phyloP scores from a whole-genome alignment of 1,284 basidiomycete species.

The Ustilago curta region DNA sequence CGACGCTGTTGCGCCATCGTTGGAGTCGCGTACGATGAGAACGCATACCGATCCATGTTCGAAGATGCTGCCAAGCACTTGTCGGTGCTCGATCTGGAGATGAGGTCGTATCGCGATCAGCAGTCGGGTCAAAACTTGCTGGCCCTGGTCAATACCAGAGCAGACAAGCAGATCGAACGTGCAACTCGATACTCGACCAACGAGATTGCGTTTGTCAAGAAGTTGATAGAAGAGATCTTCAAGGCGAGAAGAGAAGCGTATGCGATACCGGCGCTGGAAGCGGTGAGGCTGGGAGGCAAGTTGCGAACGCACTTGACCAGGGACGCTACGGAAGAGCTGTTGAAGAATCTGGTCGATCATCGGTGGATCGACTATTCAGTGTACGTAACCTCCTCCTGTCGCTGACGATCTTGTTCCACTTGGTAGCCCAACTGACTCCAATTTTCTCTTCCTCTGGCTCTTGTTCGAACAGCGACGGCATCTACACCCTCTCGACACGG shows the following conservation, averaged over 20 bases:
- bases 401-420: too few relatives aligned
- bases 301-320: constrained; percentile 78
- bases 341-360: constrained; percentile 82
- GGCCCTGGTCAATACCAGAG: constrained; percentile 61
- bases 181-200: constrained; percentile 58
- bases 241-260: constrained; percentile 79
- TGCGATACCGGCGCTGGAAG: constrained; percentile 80
- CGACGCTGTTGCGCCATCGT: constrained; percentile 28
- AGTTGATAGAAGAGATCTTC: constrained; percentile 81
- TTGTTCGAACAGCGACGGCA: constrained; percentile 71
- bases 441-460: too few relatives aligned
- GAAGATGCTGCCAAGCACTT: constrained; percentile 30
- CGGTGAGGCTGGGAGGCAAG: constrained; percentile 74
- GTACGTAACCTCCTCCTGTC: too few relatives aligned
- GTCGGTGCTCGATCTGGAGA: constrained; percentile 50
- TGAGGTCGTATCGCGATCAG: constrained; percentile 56
- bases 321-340: constrained; percentile 78
- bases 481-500: constrained; percentile 82
- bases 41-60: constrained; percentile 30
- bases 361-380: constrained; percentile 83
- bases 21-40: constrained; percentile 16
- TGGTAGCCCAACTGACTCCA: too few relatives aligned
- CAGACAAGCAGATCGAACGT: constrained; percentile 52
- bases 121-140: constrained; percentile 26
- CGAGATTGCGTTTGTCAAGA: constrained; percentile 59